A percentile compares a stretch with the other conserved stretches of the same genome.
Evolutionary conservation across 208 protist genomes (phyloP).

Genomic region (Lotmaria passim): DNA sequence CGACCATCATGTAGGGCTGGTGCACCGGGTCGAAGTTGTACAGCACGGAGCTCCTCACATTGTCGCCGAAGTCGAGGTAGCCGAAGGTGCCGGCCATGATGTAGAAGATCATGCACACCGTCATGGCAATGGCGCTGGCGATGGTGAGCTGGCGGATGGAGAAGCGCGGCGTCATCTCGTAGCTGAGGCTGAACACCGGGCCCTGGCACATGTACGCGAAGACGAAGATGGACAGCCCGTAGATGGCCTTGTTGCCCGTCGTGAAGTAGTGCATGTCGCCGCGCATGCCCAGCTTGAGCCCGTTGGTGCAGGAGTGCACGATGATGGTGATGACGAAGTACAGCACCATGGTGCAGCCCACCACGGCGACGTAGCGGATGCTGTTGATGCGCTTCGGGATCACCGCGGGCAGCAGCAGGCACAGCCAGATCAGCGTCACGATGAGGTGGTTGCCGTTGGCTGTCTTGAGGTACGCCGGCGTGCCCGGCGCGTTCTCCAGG

Average conservation of each 20-base stretch:
- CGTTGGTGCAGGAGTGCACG: constrained; percentile 49
- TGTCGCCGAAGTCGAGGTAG: constrained; percentile 75
- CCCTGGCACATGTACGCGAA: constrained; percentile 81
- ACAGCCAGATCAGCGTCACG: constrained; percentile 48
- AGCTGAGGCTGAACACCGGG: constrained; percentile 42
- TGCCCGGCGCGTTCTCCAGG: constrained; percentile 32
- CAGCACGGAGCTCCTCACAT: constrained; percentile 45
- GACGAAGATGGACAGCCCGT: constrained; percentile 51
- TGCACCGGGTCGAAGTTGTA: constrained; percentile 67
- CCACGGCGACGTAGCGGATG: constrained; percentile 62
- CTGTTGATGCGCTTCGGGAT: constrained; percentile 68
- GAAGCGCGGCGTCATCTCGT: constrained; percentile 49
- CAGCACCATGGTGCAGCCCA: constrained; percentile 55
- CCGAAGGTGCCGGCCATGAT: constrained; percentile 64
- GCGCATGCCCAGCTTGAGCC: constrained; percentile 35
- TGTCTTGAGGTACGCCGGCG: constrained; percentile 37
- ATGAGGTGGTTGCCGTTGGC: constrained; percentile 44
- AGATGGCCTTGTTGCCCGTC: constrained; percentile 47
- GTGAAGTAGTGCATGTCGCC: constrained; percentile 47
- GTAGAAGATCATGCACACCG: constrained; percentile 68
- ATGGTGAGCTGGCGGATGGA: constrained; percentile 52
- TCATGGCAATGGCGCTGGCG: constrained; percentile 53
- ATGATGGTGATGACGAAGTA: constrained; percentile 70
- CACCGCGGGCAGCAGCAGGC: constrained; percentile 67
- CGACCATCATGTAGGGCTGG: constrained; percentile 64